phyloP scores from a whole-genome alignment of 371 early-diverging fungal species.

The Mortierella sp. region DNA sequence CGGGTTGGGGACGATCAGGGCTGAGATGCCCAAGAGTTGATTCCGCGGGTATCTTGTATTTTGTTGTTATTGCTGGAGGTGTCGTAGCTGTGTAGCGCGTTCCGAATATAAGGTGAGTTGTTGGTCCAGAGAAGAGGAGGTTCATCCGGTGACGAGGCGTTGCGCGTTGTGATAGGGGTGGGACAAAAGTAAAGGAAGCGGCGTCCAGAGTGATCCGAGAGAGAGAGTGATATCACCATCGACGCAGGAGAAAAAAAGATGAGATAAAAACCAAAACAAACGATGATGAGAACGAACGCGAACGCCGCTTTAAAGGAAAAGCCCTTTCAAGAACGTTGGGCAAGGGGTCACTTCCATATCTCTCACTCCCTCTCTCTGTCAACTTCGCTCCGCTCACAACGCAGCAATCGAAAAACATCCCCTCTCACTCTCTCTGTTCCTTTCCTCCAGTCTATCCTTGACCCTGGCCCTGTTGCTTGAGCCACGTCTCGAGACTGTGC shows the following conservation, averaged over 20 bases:
- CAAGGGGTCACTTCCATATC: background rate
- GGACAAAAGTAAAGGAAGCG: background rate
- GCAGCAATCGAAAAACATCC: background rate
- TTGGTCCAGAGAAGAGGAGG: too few species aligned
- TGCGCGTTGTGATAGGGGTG: too few species aligned
- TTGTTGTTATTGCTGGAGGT: too few species aligned
- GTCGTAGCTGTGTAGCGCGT: too few species aligned
- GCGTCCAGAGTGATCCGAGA: background rate
- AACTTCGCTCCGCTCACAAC: background rate
- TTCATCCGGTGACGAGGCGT: too few species aligned
- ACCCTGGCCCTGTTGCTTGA: conserved; percentile 48
- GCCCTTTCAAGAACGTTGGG: background rate
- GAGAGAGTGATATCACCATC: background rate
- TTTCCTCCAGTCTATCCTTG: conserved; percentile 22
- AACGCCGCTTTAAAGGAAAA: background rate
- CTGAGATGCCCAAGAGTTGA: too few species aligned
- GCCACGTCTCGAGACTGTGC: conserved; percentile 58
- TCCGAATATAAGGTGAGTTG: too few species aligned
- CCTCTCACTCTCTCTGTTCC: background rate
- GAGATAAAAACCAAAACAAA: background rate
- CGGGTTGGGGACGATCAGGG: too few species aligned
- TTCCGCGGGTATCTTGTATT: too few species aligned
- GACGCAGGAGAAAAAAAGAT: background rate
- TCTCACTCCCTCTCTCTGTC: background rate
- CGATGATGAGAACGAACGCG: background rate